Base-by-base conservation (phyloP, 257 asterid species). In the Ajuga chamaepitys region DNA sequence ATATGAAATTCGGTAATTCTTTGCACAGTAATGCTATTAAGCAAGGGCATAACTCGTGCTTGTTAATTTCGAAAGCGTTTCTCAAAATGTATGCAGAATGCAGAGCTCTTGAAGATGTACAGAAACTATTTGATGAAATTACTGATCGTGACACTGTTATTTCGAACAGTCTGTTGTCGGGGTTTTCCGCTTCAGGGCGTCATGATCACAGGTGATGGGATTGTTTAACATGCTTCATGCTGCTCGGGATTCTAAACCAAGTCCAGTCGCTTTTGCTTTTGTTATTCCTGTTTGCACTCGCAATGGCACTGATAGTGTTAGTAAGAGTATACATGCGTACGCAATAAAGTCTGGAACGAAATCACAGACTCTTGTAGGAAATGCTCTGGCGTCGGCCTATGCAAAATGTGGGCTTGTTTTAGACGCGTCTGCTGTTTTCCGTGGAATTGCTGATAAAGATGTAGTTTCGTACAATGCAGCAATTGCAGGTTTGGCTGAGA, bases 21-120 rank as follows among this genome's bases (percentile, higher is more conserved):
- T 70, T 85, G 61, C 97, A 90, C 45, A 64, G 81, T 73, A 80
- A 71, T 47, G 86, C 76, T 51, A 65, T 85, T 41, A 90, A 80
- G 73, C 83, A 75, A 60, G 95, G 95, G 50, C 85, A 82, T 54
- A 54, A 26, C 17, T 77, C 83, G 7, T 85, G 95, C 85, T 78
- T 46, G 12, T 58, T 80, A 32, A 75, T 83, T 62, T 67, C 77
- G 25, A 90, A 90, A 73, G 80, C 90, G 9, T 62, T 87, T 76
- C 95, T 87, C 79, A 89, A 89, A 70, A 73, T 87, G 95, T 90
- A 90, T 76, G 95, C 92, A 9, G 87, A 90, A 66, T 87, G 88
- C 79, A 81, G 77, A 57, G 83, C 73, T 75, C 76, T 82, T 7
- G 86, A 74, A 61, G 92, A 90, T 56, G 84, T 83, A 71, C 78